A percentile compares a stretch with the other conserved stretches of the same genome.
phyloP scores from a whole-genome alignment of 2,329 filamentous ascomycete genomes.

The Trichoderma afroharzianum region DNA sequence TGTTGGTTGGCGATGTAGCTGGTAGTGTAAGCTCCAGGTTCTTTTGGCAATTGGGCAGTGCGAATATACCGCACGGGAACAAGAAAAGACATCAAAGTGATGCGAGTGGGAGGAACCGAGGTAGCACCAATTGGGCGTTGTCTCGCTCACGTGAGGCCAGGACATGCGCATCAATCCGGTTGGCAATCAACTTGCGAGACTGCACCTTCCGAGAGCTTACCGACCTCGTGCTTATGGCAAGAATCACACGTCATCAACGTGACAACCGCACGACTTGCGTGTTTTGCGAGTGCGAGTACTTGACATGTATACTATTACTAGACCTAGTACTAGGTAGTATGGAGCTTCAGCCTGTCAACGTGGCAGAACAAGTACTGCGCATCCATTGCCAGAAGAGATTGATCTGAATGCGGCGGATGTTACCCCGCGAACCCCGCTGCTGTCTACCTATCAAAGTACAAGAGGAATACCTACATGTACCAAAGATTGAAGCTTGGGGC shows the following conservation, averaged over 20 bases:
- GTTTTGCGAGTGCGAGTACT: not conserved
- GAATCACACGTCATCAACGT: not conserved
- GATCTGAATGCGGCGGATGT: not conserved
- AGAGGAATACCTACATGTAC: not conserved
- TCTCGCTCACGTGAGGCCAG: not conserved
- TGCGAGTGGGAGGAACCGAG: not conserved
- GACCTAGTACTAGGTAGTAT: too few relatives aligned
- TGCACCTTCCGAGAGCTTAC: not conserved
- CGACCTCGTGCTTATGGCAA: not conserved
- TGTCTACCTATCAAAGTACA: not conserved
- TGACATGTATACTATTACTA: too few relatives aligned
- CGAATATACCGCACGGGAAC: not conserved
- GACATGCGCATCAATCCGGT: not conserved
- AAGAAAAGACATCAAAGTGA: not conserved
- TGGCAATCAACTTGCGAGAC: not conserved
- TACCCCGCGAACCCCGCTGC: not conserved
- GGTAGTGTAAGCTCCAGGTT: not conserved
- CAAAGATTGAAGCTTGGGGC: not conserved
- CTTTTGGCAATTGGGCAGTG: not conserved
- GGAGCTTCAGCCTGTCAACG: not conserved
- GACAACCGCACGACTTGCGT: not conserved
- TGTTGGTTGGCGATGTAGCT: not conserved
- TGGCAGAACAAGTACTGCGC: not conserved
- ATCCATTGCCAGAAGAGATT: not conserved
- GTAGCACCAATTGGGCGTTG: not conserved